phyloP scores from a whole-genome alignment of 768 basidiomycete genomes.

The Rhizopogon vinicolor region DNA sequence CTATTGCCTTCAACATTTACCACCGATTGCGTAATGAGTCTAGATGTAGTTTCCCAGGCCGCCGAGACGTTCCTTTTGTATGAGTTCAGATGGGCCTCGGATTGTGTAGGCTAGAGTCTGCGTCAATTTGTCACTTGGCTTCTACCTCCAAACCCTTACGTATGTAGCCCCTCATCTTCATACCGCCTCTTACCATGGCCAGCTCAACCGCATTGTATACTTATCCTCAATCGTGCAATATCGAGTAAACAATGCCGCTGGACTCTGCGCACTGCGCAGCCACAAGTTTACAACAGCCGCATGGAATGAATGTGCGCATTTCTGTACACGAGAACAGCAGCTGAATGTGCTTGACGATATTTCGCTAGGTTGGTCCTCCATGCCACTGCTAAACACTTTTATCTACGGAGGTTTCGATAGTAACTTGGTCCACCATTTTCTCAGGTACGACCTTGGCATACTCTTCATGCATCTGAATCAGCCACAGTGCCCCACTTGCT shows the following conservation, averaged over 20 bases:
- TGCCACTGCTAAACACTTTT: conserved; percentile 85
- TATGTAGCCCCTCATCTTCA: too few relatives aligned
- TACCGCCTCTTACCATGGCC: too few relatives aligned
- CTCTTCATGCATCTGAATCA: conserved; percentile 59
- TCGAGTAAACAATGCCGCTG: conserved; percentile 51
- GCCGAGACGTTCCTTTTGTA: too few relatives aligned
- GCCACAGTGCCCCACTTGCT: conserved; percentile 43
- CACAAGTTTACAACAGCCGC: conserved; percentile 34
- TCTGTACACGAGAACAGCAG: conserved; percentile 41
- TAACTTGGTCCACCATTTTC: conserved; percentile 81
- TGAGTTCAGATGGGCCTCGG: too few relatives aligned
- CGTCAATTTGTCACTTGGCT: too few relatives aligned
- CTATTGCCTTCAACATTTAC: too few relatives aligned
- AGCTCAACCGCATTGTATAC: too few relatives aligned
- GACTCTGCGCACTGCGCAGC: conserved; percentile 63
- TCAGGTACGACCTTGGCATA: conserved; percentile 86
- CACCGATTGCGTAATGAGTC: too few relatives aligned
- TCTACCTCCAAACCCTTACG: too few relatives aligned
- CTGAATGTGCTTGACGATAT: not conserved
- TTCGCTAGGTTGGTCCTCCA: conserved; percentile 25
- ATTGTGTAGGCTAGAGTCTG: too few relatives aligned
- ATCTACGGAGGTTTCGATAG: conserved; percentile 28
- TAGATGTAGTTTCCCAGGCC: too few relatives aligned
- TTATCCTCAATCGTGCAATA: conserved; percentile 41
- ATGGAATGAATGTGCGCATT: conserved; percentile 93